Evolutionary conservation across 2,329 filamentous ascomycete genomes (phyloP).

Genomic region (Mollisia scopiformis): DNA sequence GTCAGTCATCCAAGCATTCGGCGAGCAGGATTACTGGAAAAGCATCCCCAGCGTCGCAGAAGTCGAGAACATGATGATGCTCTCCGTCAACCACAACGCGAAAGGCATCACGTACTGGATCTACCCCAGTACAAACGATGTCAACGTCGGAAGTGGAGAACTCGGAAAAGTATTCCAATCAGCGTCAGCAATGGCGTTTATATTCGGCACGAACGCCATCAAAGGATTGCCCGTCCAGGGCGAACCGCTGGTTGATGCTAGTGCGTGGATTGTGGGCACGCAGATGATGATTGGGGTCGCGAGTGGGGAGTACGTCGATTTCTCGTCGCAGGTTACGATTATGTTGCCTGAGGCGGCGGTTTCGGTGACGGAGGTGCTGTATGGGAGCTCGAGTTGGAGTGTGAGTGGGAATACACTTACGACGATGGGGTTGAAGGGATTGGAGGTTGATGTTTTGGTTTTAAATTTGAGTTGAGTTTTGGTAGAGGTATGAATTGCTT

Average conservation of each 20-base stretch:
- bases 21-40: constrained; percentile 49
- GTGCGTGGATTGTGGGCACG: constrained; percentile 42
- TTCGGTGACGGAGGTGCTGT: constrained; percentile 21
- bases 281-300: constrained; percentile 44
- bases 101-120: constrained; percentile 51
- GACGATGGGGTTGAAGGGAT: constrained; percentile 25
- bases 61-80: constrained; percentile 49
- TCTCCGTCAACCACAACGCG: constrained; percentile 51
- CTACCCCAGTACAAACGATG: constrained; percentile 42
- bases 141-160: constrained; percentile 35
- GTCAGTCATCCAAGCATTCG: constrained; percentile 54
- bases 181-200: constrained; percentile 37
- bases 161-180: constrained; percentile 45
- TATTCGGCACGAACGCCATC: constrained; percentile 37
- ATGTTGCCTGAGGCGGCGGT: constrained; percentile 19
- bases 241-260: constrained; percentile 38
- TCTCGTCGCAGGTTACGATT: constrained; percentile 14
- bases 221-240: constrained; percentile 21
- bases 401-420: constrained; percentile 21
- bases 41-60: constrained; percentile 48
- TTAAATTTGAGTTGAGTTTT: constrained; percentile 18
- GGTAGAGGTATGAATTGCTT: not conserved
- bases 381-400: constrained; percentile 27
- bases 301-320: constrained; percentile 37
- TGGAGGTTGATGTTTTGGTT: constrained; percentile 30